Evolutionary conservation across 148 eudicot species (phyloP).

Genomic region (Diospyros lotus): DNA sequence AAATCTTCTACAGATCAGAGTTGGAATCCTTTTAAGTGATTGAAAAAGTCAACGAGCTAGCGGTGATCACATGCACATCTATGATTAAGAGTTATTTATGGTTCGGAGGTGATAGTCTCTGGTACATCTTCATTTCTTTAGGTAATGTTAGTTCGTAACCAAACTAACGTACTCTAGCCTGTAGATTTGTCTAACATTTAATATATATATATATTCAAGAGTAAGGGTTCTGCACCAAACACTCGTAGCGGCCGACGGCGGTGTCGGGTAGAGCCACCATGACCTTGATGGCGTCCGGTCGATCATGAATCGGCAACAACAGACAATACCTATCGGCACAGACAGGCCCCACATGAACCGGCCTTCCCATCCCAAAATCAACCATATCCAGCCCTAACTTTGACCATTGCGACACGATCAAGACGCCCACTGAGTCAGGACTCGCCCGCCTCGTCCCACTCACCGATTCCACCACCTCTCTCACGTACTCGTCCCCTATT

Average conservation of each 20-base stretch:
- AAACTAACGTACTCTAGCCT: too few relatives aligned
- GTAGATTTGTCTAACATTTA: too few relatives aligned
- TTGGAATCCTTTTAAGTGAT: too few relatives aligned
- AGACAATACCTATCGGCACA: conserved; percentile 62
- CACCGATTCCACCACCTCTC: conserved; percentile 58
- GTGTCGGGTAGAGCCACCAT: conserved; percentile 59
- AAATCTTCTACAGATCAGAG: too few relatives aligned
- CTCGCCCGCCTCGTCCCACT: conserved; percentile 32
- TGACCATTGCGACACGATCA: conserved; percentile 76
- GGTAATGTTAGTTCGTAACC: too few relatives aligned
- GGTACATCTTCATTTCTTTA: too few relatives aligned
- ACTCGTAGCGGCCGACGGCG: conserved; percentile 47
- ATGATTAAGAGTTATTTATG: too few relatives aligned
- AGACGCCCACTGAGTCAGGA: conserved; percentile 66
- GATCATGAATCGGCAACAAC: conserved; percentile 56
- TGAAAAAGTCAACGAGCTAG: too few relatives aligned
- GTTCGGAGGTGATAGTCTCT: too few relatives aligned
- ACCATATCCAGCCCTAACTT: conserved; percentile 66
- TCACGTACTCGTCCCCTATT: conserved; percentile 53
- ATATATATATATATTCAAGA: conserved; percentile 2
- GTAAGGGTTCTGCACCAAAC: conserved; percentile 31
- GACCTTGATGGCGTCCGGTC: conserved; percentile 47
- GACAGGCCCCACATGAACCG: conserved; percentile 66
- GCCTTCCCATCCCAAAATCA: conserved; percentile 74
- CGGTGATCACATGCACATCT: too few relatives aligned